Evolutionary conservation across 768 basidiomycete genomes (phyloP), one percentile per base, ranked within the genome.

Genomic region (Boletus sp.): DNA sequence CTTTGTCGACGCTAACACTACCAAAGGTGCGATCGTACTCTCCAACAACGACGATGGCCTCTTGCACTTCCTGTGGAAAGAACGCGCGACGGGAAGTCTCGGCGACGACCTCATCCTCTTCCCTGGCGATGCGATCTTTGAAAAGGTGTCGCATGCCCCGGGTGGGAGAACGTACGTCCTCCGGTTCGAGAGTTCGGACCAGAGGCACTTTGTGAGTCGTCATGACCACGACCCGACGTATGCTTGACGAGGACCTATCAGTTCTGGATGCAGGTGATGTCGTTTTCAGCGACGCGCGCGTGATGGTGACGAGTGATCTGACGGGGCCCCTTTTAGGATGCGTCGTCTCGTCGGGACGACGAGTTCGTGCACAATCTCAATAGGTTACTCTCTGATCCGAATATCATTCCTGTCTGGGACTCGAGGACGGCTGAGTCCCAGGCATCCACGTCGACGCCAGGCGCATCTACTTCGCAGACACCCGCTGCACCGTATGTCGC

Each of bases 21-120:
- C 81, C 17, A 93, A 92, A 70, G 91, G 91, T 54, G 87, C 89
- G 18, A 77, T 93, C 61, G 70, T 85, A 12, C 76, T 92, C 42
- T 77, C 81, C 24, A 84, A 80, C 56, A 84, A 82, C 40, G 90
- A 91, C 0, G 91, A 93, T 61, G 89, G 83, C 6, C 76, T 92
- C 48, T 69, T 92, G 58, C 91, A 88, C 70, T 89, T 93, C 62
- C 75, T 82, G 52, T 93, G 91, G 91, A 89, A 84, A 75, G 85
- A 90, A 68, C 77, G 90, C 64, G 75, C 76, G 12, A 86, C 83
- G 3, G 79, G 82, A 45, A 73, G 72, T 14, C 71, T 80, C 9
- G 86, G 86, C 63, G 90, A 92, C 76, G 94, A 97, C 65, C 74
- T 94, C 53, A 92, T 96, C 60, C 74, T 96, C 52, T 92, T 95